Percentiles rank a stretch among this genome's conserved stretches.
Conservation (phyloP, 208 protist genomes). For the Porcisia deanei region DNA sequence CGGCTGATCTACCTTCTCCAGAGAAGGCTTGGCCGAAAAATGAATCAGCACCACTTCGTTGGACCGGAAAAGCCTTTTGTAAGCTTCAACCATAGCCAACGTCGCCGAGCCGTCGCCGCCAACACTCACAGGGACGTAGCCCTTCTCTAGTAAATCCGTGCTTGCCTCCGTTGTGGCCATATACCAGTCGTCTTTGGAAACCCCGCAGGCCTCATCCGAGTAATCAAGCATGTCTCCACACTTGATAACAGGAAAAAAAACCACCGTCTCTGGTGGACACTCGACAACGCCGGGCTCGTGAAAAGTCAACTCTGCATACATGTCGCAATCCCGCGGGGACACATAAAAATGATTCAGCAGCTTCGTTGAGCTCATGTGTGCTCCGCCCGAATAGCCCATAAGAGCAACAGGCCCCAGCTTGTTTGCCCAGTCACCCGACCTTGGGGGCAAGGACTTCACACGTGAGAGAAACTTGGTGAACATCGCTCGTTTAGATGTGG, state of each 20-base stretch:
- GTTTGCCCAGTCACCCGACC: slow-evolving; percentile 72
- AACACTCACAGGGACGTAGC: slow-evolving; percentile 75
- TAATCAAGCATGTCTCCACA: slow-evolving; percentile 62
- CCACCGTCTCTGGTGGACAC: slow-evolving; percentile 75
- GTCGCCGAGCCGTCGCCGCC: slow-evolving; percentile 77
- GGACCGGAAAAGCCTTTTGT: slow-evolving; percentile 72
- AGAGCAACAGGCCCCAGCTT: slow-evolving; percentile 74
- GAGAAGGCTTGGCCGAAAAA: slow-evolving; percentile 55
- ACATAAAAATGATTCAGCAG: slow-evolving; percentile 63
- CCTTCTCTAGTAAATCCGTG: slow-evolving; percentile 77
- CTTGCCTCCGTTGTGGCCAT: slow-evolving; percentile 51
- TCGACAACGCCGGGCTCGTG: slow-evolving; percentile 72
- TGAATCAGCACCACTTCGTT: slow-evolving; percentile 83
- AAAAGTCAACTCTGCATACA: slow-evolving; percentile 79
- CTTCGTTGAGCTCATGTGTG: slow-evolving; percentile 27
- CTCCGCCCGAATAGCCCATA: slow-evolving; percentile 55
- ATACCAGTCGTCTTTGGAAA: slow-evolving; percentile 67
- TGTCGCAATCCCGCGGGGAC: slow-evolving; percentile 65
- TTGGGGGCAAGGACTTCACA: slow-evolving; percentile 52
- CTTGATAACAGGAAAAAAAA: slow-evolving; percentile 77
- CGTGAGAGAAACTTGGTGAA: slow-evolving; percentile 70
- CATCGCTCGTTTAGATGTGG: slow-evolving; percentile 30
- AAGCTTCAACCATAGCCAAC: slow-evolving; percentile 74
- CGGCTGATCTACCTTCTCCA: slow-evolving; percentile 40
- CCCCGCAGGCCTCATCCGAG: neutral